phyloP scores from a whole-genome alignment of 208 protist genomes.

The Leishmania lainsoni region DNA sequence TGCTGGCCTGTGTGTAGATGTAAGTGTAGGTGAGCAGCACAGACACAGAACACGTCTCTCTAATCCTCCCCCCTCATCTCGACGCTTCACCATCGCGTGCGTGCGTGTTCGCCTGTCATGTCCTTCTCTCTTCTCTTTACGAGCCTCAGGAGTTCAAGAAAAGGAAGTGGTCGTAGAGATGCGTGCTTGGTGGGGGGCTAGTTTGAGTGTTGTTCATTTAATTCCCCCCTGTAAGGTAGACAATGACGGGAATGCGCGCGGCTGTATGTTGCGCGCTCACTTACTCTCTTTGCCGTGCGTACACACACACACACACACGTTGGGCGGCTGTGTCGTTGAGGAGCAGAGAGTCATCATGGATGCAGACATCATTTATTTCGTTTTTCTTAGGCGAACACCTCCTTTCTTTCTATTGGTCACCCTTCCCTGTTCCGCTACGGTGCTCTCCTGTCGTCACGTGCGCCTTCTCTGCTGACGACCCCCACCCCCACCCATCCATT shows the following conservation, averaged over 20 bases:
- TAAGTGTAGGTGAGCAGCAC: neutral
- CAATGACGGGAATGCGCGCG: constrained; percentile 19
- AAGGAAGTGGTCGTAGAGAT: neutral
- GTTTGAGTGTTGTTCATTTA: neutral
- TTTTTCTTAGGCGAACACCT: neutral
- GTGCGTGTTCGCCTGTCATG: constrained; percentile 4
- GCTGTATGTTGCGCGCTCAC: neutral
- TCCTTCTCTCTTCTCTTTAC: constrained; percentile 2
- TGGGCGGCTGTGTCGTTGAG: neutral
- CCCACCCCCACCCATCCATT: neutral
- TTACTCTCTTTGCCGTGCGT: neutral
- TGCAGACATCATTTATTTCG: neutral
- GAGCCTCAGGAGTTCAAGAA: neutral
- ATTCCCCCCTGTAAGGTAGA: neutral
- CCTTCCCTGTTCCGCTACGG: neutral
- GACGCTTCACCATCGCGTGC: neutral
- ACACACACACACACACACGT: constrained; percentile 2
- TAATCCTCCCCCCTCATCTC: neutral
- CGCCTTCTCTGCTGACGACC: neutral
- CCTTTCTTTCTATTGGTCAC: neutral
- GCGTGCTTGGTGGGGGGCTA: neutral
- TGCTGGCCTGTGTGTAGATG: neutral
- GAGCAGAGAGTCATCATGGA: neutral
- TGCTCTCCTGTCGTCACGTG: neutral
- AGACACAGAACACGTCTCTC: neutral